Evolutionary conservation across 371 early-diverging fungal species (phyloP).

Genomic region (Rhizopus arrhizus): DNA sequence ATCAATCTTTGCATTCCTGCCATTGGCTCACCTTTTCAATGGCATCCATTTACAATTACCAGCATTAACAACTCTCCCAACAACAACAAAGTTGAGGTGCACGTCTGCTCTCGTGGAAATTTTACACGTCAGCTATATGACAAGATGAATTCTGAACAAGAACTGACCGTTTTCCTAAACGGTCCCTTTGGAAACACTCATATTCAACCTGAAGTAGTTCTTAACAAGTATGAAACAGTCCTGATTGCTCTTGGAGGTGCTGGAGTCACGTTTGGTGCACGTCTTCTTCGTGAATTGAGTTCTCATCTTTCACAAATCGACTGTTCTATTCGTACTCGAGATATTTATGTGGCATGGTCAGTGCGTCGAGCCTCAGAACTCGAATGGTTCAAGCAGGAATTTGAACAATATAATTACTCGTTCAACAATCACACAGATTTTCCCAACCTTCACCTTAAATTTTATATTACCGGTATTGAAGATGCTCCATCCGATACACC

Average conservation of each 20-base stretch:
- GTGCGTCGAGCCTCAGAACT: conserved; percentile 45
- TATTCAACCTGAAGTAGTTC: conserved; percentile 23
- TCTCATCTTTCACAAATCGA: not conserved
- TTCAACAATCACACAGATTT: conserved; percentile 12
- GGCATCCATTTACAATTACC: conserved; percentile 69
- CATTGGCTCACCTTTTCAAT: conserved; percentile 53
- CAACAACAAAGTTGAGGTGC: conserved; percentile 33
- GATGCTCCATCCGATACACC: not conserved
- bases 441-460: conserved; percentile 17
- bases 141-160: conserved; percentile 36
- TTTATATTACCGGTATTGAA: conserved; percentile 23
- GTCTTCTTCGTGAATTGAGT: conserved; percentile 49
- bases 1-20: conserved; percentile 59
- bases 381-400: conserved; percentile 55
- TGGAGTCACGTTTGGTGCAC: conserved; percentile 58
- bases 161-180: conserved; percentile 47
- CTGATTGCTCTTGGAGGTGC: conserved; percentile 57
- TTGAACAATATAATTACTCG: conserved; percentile 35
- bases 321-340: conserved; percentile 9
- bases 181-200: conserved; percentile 46
- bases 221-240: conserved; percentile 31
- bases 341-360: conserved; percentile 43
- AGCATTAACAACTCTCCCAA: conserved; percentile 21
- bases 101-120: conserved; percentile 59
- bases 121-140: conserved; percentile 51